Conservation (phyloP, 306 rosid species). For the Vigna unguiculata region DNA sequence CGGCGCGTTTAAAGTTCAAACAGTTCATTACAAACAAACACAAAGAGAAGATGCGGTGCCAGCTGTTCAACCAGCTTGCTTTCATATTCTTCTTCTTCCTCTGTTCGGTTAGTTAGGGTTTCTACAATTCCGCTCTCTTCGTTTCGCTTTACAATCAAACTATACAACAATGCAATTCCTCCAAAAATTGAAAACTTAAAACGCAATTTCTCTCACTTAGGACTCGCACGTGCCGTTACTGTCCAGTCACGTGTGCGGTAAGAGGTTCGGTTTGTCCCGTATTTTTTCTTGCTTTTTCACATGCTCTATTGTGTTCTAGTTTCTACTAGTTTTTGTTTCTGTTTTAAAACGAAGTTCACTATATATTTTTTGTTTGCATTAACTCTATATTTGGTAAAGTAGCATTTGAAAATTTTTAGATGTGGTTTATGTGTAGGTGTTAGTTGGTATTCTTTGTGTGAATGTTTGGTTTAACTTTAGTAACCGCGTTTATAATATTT, state of each 20-base stretch:
- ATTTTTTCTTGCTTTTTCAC: not conserved
- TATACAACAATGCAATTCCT: not conserved
- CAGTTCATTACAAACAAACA: not conserved
- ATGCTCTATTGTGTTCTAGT: not conserved
- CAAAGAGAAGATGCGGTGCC: constrained; percentile 27
- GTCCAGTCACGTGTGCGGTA: not conserved
- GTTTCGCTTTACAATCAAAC: not conserved
- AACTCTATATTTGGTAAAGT: constrained; percentile 5
- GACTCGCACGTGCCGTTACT: constrained; percentile 11
- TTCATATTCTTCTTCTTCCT: not conserved
- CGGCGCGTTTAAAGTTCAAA: constrained; percentile 46
- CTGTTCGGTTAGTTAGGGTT: constrained; percentile 36
- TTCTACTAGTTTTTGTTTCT: not conserved
- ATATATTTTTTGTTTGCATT: not conserved
- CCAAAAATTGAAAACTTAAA: not conserved
- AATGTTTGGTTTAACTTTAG: constrained; percentile 12
- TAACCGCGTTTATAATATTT: not conserved
- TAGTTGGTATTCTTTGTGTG: constrained; percentile 17
- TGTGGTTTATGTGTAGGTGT: not conserved
- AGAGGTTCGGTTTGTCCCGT: constrained; percentile 13
- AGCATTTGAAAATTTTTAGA: not conserved
- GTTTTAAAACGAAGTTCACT: not conserved
- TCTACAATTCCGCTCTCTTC: not conserved
- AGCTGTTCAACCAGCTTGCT: constrained; percentile 47
- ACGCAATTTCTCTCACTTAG: not conserved